phyloP scores from a whole-genome alignment of 73 alveolate species.

The Tetrahymena borealis region DNA sequence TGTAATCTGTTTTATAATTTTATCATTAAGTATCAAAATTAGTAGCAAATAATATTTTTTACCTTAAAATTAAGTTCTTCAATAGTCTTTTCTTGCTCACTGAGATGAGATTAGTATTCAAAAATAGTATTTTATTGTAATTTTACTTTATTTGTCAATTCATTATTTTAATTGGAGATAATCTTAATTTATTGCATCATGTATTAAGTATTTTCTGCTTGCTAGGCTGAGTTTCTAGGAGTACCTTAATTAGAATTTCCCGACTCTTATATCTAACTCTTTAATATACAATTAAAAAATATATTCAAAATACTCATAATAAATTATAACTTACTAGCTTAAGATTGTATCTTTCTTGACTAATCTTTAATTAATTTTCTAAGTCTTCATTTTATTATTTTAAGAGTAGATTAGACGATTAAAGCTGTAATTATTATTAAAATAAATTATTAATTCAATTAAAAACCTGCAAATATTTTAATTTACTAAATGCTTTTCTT shows the following conservation, averaged over 20 bases:
- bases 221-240: neutral
- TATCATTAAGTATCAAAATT: neutral
- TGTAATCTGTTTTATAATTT: neutral
- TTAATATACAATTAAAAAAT: neutral
- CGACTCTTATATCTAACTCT: neutral
- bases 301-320: neutral
- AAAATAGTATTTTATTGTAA: neutral
- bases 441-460: neutral
- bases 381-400: neutral
- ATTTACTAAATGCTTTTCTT: neutral
- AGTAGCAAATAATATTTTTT: neutral
- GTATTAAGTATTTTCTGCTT: neutral
- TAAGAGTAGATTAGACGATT: neutral
- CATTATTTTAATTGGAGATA: neutral
- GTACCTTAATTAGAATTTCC: neutral
- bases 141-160: neutral
- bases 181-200: neutral
- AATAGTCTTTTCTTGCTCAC: neutral
- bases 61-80: neutral
- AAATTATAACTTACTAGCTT: neutral
- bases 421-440: neutral
- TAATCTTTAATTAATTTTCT: neutral
- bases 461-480: neutral
- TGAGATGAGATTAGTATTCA: neutral
- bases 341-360: neutral